Evolutionary conservation across 1,284 basidiomycete genomes (phyloP).

Genomic region (Papiliotrema nemorosa): DNA sequence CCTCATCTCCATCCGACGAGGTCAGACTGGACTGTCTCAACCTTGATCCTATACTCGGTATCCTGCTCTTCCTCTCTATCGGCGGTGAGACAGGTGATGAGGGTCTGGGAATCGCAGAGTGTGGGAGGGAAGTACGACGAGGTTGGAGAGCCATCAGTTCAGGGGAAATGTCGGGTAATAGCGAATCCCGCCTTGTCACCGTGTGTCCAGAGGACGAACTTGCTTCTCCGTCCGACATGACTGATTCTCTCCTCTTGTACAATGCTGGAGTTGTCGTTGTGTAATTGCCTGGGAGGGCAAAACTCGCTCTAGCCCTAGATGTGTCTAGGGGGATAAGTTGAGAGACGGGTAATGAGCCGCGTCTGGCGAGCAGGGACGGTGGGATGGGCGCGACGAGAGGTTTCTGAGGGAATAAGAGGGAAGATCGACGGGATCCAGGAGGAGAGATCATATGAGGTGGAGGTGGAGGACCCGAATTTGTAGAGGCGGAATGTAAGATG

Average conservation of each 20-base stretch:
- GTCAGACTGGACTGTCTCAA: neutral
- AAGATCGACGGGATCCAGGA: constrained; percentile 2
- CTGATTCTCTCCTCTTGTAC: neutral
- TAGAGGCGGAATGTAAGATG: constrained; percentile 7
- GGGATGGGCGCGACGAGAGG: constrained; percentile 4
- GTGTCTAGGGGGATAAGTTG: constrained; percentile 2
- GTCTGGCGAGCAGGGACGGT: constrained; percentile 9
- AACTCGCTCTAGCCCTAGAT: neutral
- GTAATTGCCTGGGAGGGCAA: neutral
- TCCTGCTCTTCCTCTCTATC: neutral
- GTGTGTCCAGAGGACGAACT: neutral
- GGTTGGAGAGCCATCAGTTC: neutral
- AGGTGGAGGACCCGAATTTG: neutral
- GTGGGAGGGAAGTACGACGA: neutral
- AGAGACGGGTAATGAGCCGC: constrained; percentile 6
- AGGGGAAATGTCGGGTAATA: neutral
- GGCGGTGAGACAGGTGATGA: neutral
- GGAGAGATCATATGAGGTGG: neutral
- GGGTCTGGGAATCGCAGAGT: neutral
- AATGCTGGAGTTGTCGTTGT: neutral
- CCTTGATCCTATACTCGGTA: neutral
- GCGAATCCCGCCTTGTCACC: neutral
- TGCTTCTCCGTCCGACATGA: neutral
- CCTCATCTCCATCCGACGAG: neutral
- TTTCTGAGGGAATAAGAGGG: constrained; percentile 9